A percentile compares a stretch with the other conserved stretches of the same genome.
Evolutionary conservation across 352 stramenopile genomes (phyloP).

Genomic region (Globisporangium iwayamae): DNA sequence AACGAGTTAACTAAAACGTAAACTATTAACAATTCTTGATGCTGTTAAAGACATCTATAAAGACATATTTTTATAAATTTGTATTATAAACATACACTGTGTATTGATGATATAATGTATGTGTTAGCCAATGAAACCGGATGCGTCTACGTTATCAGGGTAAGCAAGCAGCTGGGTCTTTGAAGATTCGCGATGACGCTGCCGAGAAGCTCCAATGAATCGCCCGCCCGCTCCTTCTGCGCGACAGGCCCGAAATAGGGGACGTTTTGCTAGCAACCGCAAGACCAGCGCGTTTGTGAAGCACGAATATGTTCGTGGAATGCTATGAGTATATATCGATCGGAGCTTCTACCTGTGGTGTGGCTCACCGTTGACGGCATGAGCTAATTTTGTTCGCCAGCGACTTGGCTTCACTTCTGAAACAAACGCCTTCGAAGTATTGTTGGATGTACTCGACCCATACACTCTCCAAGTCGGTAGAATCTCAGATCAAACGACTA

Average conservation of each 20-base stretch:
- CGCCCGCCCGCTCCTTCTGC: neutral
- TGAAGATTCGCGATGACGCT: constrained; percentile 19
- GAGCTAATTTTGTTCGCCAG: neutral
- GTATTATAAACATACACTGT: neutral
- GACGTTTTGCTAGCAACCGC: neutral
- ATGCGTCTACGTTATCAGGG: constrained; percentile 16
- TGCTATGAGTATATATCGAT: neutral
- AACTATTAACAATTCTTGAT: too few species aligned
- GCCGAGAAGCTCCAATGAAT: constrained; percentile 8
- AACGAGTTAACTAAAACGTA: too few species aligned
- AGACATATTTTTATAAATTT: neutral
- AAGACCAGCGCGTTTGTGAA: neutral
- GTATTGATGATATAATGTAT: neutral
- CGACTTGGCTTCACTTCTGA: constrained; percentile 1
- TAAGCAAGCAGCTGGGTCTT: neutral
- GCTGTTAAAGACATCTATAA: too few species aligned
- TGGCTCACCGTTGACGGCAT: neutral
- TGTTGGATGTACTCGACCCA: neutral
- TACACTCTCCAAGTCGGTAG: neutral
- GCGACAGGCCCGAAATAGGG: constrained; percentile 1
- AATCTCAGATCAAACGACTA: constrained; percentile 4
- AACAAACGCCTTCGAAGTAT: neutral
- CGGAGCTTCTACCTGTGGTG: neutral
- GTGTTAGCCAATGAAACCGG: constrained; percentile 7
- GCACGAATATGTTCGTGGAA: neutral